Evolutionary conservation across 2,329 filamentous ascomycete genomes (phyloP), one percentile per base, ranked within the genome.

Genomic region (Colletotrichum cordylinicola): DNA sequence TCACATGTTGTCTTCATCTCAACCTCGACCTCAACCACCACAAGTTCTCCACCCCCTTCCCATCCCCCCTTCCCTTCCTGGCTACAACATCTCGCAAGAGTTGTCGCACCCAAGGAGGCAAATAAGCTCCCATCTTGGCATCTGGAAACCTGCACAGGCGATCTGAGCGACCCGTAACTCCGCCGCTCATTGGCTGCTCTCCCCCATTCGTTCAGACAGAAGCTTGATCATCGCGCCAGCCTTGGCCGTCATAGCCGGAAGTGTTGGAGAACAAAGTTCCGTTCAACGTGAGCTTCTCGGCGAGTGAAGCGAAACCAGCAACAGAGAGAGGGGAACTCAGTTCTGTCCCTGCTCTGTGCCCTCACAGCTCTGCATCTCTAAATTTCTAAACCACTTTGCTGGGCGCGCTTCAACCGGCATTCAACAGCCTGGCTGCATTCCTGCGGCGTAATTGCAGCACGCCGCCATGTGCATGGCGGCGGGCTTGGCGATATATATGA

Each of bases 61-160:
- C 33, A 10, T 61, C 10, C 7, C 31, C 48, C 52, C 9, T 61
- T 16, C 12, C 18, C 55, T 24, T 13, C 21, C 56, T 75, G 31
- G 43, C 43, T 52, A 64, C 69, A 65, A 73, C 39, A 52, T 27
- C 29, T 73, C 64, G 73, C 64, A 64, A 62, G 58, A 73, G 13
- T 73, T 68, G 70, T 60, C 64, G 62, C 70, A 52, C 56, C 58
- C 21, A 29, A 56, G 43, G 35, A 67, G 64, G 33, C 21, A 68
- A 62, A 55, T 72, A 72, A 75, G 73, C 69, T 75, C 56, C 70
- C 69, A 67, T 73, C 70, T 73, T 73, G 73, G 73, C 73, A 75
- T 75, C 73, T 58, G 64, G 64, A 72, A 67, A 58, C 62, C 29
- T 48, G 69, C 43, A 29, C 62, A 29, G 27, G 56, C 39, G 62